A percentile compares a stretch with the other conserved stretches of the same genome.
phyloP scores from a whole-genome alignment of 331 rosid species.

The Malus hybrid region DNA sequence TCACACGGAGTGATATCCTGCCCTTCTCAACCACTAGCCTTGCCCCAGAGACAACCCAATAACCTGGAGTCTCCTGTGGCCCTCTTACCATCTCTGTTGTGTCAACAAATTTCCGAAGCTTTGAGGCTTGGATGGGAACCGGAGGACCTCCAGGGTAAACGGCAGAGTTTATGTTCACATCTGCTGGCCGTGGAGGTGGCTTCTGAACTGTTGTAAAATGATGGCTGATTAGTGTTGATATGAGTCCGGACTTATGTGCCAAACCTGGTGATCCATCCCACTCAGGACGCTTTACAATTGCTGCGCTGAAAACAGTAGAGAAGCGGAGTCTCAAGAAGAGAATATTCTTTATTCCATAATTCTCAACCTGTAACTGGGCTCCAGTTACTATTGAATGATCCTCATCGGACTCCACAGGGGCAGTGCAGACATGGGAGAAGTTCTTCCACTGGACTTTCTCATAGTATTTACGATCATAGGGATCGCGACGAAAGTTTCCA shows the following conservation, averaged over 20 bases:
- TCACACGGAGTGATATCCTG: constrained; percentile 70
- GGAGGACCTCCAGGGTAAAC: constrained; percentile 97
- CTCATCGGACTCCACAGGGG: constrained; percentile 83
- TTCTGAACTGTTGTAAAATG: constrained; percentile 79
- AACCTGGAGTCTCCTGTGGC: constrained; percentile 90
- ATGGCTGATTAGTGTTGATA: constrained; percentile 89
- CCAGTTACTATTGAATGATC: constrained; percentile 83
- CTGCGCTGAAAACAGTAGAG: constrained; percentile 59
- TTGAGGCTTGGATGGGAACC: constrained; percentile 78
- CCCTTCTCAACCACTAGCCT: constrained; percentile 85
- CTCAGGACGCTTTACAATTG: constrained; percentile 60
- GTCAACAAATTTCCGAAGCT: constrained; percentile 85
- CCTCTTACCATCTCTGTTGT: constrained; percentile 89
- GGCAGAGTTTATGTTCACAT: constrained; percentile 89
- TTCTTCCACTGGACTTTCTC: constrained; percentile 98
- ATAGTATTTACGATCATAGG: constrained; percentile 56
- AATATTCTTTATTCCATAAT: constrained; percentile 69
- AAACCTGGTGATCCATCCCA: constrained; percentile 94
- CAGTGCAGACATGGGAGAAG: constrained; percentile 95
- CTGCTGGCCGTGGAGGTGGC: constrained; percentile 86
- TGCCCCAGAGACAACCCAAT: constrained; percentile 97
- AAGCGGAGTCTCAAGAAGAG: constrained; percentile 70
- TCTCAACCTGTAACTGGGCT: constrained; percentile 84
- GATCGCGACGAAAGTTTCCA: constrained; percentile 41
- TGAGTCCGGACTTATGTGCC: constrained; percentile 84